Base-by-base conservation (phyloP, 495 filamentous ascomycete species). In the Glonium stellatum region DNA sequence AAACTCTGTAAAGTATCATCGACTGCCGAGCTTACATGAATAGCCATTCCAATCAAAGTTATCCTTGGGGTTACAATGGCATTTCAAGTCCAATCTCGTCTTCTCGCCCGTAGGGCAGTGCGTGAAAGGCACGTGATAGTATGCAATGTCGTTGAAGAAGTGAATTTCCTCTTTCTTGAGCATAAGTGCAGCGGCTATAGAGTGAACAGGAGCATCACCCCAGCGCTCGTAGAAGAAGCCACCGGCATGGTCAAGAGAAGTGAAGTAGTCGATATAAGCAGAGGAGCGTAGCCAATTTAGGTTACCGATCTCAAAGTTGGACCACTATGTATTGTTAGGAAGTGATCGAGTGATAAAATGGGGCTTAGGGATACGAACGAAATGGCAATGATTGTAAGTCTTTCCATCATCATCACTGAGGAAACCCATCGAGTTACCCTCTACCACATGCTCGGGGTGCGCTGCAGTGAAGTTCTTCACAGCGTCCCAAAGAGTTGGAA, bases 21-120 rank as follows among this genome's bases (percentile, higher is more conserved):
- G 11, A 61, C 35, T 15, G 35, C 18, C 19, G n/a, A 15, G 78
- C 90, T 76, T 79, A 96, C 91, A 96, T 65, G 90, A 92, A 69
- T 93, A 95, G 44, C 89, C 89, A 74, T 95, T 95, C 95, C 95
- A 98, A 72, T 98, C 93, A 77, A 98, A 97, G 75, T 97, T 97
- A 23, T 97, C 89, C 62, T 86, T 86, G 1, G 93, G 93, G 72
- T 97, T 92, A 75, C 93, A 98, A 70, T 88, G 84, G 72, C 93
- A 98, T 72, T 89, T 91, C 55, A 88, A 80, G 58, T 95, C 87
- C 58, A 89, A 69, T 60, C 90, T 79, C 35, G 80, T 80, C 73
- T 93, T 77, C 73, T 97, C 90, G 23, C 85, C 86, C 0, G 88
- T 93, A 4, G 93, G 93, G 71, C 93, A 98, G 75, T 98, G 93